Base-by-base conservation (phyloP, 2,329 filamentous ascomycete species). In the Penicillium rolfsii region DNA sequence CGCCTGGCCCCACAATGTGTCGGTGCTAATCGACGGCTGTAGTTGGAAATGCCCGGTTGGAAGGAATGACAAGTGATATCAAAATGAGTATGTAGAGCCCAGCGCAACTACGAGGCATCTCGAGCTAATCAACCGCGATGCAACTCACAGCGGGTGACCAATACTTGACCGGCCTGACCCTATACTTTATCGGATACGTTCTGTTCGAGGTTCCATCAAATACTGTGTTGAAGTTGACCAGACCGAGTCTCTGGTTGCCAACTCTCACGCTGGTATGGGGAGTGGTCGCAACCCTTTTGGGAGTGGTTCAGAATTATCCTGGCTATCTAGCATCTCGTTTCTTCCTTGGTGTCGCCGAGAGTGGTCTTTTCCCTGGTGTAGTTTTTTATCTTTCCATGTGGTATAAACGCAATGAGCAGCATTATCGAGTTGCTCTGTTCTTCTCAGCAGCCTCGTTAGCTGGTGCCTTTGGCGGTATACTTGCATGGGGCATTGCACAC, bases 311-410 rank as follows among this genome's bases (percentile, higher is more conserved):
- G 8, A 84, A 78, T 35, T 84, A 83, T 60, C 72, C 74, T 0
- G 82, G 81, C 0, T 76, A 84, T 48, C 69, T 84, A 11, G 74
- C 77, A 26, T 81, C 79, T 14, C 75, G 83, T 26, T 80, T 84
- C 65, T 78, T 84, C 49, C 73, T 86, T 3, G 84, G 84, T 19
- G 69, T 85, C 16, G 76, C 80, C 12, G 84, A 86, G 62, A 80
- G 79, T 40, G 82, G 82, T 5, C 80, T 85, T 50, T 82, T 84
- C 60, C 84, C 83, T 0, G 82, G 81, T 4, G 78, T 85, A 11
- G 79, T 84, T 33, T 87, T 84, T 68, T 84, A 87, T 59, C 75
- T 88, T 3, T 85, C 83, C 0, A 86, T 86, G 79, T 89, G 86
- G 84, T 89, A 88, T 63, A 85, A 84, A 60, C 77, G 83, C 12